phyloP scores from a whole-genome alignment of 139 green algal genomes.

The Volvox reticuliferus region DNA sequence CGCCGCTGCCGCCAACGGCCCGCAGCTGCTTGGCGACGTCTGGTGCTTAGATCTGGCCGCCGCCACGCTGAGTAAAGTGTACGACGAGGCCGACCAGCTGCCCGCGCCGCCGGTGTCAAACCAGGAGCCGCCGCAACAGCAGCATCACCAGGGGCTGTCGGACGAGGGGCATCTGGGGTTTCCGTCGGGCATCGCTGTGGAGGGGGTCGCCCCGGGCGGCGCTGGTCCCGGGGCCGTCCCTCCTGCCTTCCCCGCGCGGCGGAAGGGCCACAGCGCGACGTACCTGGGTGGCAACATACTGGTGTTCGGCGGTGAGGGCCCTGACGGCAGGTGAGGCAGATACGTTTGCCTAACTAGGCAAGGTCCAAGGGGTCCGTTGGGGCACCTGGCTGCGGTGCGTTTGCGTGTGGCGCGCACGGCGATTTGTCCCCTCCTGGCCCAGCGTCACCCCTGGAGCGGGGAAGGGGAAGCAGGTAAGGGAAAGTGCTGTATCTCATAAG shows the following conservation, averaged over 20 bases:
- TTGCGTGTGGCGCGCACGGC: too few species aligned
- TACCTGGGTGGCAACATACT: slow-evolving; percentile 14
- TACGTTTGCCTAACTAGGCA: not conserved
- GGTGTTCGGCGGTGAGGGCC: slow-evolving; percentile 34
- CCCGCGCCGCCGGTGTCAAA: not conserved
- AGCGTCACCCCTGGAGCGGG: too few species aligned
- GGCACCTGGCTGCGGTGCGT: too few species aligned
- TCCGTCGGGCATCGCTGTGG: not conserved
- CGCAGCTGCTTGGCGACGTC: slow-evolving; percentile 37
- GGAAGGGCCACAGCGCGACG: slow-evolving; percentile 34
- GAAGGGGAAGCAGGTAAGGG: too few species aligned
- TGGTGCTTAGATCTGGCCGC: slow-evolving; percentile 25
- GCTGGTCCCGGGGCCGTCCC: not conserved
- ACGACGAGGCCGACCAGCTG: not conserved
- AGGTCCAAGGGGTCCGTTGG: too few species aligned
- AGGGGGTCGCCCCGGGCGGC: not conserved
- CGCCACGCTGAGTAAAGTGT: not conserved
- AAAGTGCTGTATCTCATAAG: too few species aligned
- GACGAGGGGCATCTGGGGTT: not conserved
- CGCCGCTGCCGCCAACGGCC: not conserved
- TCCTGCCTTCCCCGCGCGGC: not conserved
- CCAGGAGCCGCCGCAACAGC: not conserved
- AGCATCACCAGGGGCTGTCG: not conserved
- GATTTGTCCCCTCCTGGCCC: too few species aligned
- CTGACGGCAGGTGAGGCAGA: not conserved